A percentile compares a stretch with the other conserved stretches of the same genome.
Evolutionary conservation across 2,329 filamentous ascomycete genomes (phyloP).

Genomic region (Fusarium coicis): DNA sequence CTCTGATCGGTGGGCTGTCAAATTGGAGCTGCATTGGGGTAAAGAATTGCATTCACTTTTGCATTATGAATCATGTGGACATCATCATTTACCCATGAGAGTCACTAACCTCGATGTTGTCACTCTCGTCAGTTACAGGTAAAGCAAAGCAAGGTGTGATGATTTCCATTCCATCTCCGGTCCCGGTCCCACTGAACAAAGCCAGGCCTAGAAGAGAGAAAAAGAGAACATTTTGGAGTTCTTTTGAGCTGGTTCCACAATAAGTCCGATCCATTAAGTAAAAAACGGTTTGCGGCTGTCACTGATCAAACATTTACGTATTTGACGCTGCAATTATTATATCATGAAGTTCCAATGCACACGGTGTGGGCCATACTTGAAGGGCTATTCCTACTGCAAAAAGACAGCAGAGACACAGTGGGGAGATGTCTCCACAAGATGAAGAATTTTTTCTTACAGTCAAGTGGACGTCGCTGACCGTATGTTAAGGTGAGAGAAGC

Average conservation of each 20-base stretch:
- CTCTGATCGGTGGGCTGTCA: neutral
- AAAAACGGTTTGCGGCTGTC: conserved; percentile 22
- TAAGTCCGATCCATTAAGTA: conserved; percentile 17
- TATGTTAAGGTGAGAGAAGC: conserved; percentile 32
- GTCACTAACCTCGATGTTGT: conserved; percentile 12
- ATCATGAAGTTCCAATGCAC: conserved; percentile 9
- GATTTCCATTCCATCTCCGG: conserved; percentile 18
- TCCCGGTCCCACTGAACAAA: conserved; percentile 39
- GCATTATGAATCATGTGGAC: conserved; percentile 14
- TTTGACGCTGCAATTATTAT: conserved; percentile 22
- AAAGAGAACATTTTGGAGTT: conserved; percentile 7
- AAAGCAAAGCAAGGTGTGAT: conserved; percentile 3
- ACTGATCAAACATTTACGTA: conserved; percentile 24
- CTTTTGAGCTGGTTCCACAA: conserved; percentile 19
- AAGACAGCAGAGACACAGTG: conserved; percentile 24
- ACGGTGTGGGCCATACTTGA: conserved; percentile 15
- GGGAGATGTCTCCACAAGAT: conserved; percentile 13
- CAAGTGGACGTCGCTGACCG: conserved; percentile 12
- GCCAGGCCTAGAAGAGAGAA: conserved; percentile 9
- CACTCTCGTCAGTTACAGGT: conserved; percentile 10
- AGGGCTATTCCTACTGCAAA: conserved; percentile 17
- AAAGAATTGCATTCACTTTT: neutral
- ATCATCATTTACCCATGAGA: neutral
- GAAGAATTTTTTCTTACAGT: conserved; percentile 30
- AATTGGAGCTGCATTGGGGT: conserved; percentile 17